Conservation (phyloP, 2,329 filamentous ascomycete genomes). For the Elsinoe perseae region DNA sequence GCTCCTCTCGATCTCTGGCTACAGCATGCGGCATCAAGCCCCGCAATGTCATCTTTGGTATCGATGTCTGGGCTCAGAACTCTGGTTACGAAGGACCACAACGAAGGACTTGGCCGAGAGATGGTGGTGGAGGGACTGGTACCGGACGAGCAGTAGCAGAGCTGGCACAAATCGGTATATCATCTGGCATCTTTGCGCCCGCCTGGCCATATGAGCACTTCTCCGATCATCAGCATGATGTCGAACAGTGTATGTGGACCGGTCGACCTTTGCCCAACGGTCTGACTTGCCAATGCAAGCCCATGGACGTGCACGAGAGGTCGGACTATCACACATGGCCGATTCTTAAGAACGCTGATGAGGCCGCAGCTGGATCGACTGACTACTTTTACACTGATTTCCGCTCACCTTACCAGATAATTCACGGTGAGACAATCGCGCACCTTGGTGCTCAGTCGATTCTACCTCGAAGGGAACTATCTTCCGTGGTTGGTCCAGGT, state of each 20-base stretch:
- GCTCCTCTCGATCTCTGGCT: slow-evolving; percentile 25
- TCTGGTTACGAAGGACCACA: slow-evolving; percentile 25
- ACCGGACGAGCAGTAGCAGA: slow-evolving; percentile 35
- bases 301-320: slow-evolving; percentile 24
- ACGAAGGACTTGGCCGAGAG: slow-evolving; percentile 33
- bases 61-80: slow-evolving; percentile 43
- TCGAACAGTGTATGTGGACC: slow-evolving; percentile 33
- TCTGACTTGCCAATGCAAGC: slow-evolving; percentile 29
- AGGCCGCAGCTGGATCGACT: slow-evolving; percentile 30
- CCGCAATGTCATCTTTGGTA: slow-evolving; percentile 34
- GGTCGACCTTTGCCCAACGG: slow-evolving; percentile 25
- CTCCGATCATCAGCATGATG: slow-evolving; percentile 21
- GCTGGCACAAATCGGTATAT: slow-evolving; percentile 30
- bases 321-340: slow-evolving; percentile 18
- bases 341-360: slow-evolving; percentile 27
- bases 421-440: neutral
- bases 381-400: slow-evolving; percentile 36
- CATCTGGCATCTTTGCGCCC: slow-evolving; percentile 39
- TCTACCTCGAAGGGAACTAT: slow-evolving; percentile 22
- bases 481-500: too few relatives aligned
- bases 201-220: slow-evolving; percentile 44
- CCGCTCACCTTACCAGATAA: slow-evolving; percentile 25
- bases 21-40: slow-evolving; percentile 23
- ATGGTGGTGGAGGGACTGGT: slow-evolving; percentile 36
- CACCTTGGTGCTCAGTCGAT: slow-evolving; percentile 31